Evolutionary conservation across 345 rosid genomes (phyloP).

Genomic region (Erysimum cheiranthoides): DNA sequence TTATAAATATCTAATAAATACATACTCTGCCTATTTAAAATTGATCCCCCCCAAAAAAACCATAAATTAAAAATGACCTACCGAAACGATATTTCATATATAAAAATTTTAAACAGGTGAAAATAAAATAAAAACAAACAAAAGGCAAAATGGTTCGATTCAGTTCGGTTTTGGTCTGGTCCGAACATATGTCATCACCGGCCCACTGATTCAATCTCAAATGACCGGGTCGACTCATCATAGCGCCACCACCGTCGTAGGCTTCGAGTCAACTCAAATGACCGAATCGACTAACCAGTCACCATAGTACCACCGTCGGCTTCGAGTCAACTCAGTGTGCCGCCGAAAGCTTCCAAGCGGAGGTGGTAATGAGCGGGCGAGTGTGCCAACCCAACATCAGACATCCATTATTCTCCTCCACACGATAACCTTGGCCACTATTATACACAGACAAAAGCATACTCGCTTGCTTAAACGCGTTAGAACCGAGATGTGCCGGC

Average conservation of each 20-base stretch:
- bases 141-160: slow-evolving; percentile 43
- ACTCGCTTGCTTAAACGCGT: slow-evolving; percentile 89
- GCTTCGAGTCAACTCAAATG: slow-evolving; percentile 40
- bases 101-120: slow-evolving; percentile 26
- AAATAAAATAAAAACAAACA: slow-evolving; percentile 12
- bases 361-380: slow-evolving; percentile 80
- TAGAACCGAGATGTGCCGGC: slow-evolving; percentile 80
- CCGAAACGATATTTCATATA: slow-evolving; percentile 32
- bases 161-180: slow-evolving; percentile 39
- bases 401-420: slow-evolving; percentile 84
- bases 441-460: slow-evolving; percentile 69
- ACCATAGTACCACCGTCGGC: not conserved
- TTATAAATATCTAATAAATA: slow-evolving; percentile 23
- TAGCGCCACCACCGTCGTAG: not conserved
- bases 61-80: slow-evolving; percentile 32
- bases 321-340: slow-evolving; percentile 45
- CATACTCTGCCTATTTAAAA: slow-evolving; percentile 31
- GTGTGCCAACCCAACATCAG: slow-evolving; percentile 91
- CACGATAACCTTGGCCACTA: slow-evolving; percentile 85
- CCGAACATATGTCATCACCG: slow-evolving; percentile 51
- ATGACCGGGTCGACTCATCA: slow-evolving; percentile 23
- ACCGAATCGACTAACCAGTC: slow-evolving; percentile 18
- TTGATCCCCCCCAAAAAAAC: slow-evolving; percentile 11
- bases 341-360: slow-evolving; percentile 70
- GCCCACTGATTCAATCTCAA: slow-evolving; percentile 36